A percentile compares a stretch with the other conserved stretches of the same genome.
phyloP scores from a whole-genome alignment of 1,139 yeast genomes.

The Saccharomyces hybrid region DNA sequence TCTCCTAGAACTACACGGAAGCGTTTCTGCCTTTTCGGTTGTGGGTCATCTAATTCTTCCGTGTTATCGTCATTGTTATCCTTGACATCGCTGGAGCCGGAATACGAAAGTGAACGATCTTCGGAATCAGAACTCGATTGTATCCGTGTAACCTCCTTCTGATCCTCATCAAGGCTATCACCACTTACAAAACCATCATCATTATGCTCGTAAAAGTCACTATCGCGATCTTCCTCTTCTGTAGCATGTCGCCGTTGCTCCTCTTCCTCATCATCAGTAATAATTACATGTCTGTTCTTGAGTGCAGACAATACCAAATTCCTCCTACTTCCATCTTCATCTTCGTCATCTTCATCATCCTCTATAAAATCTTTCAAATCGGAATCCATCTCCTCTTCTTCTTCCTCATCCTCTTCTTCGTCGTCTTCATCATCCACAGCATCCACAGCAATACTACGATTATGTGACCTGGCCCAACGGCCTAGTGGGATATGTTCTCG shows the following conservation, averaged over 20 bases:
- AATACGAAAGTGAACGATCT: background rate
- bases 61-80: conserved; percentile 5
- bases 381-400: conserved; percentile 15
- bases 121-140: background rate
- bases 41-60: conserved; percentile 4
- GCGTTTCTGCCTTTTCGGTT: conserved; percentile 14
- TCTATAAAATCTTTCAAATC: conserved; percentile 22
- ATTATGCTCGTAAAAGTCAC: conserved; percentile 22
- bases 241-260: conserved; percentile 4
- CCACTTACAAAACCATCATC: conserved; percentile 25
- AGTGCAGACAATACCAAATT: conserved; percentile 1
- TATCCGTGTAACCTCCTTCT: background rate
- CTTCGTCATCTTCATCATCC: conserved; percentile 15
- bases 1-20: conserved; percentile 20
- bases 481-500: background rate
- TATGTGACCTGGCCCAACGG: conserved; percentile 2
- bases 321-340: conserved; percentile 8
- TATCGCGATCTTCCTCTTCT: conserved; percentile 12
- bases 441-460: conserved; percentile 3
- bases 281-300: background rate
- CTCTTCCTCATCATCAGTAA: conserved; percentile 5
- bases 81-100: background rate
- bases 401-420: conserved; percentile 6
- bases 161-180: conserved; percentile 19
- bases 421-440: conserved; percentile 8